phyloP scores from a whole-genome alignment of 1,284 basidiomycete genomes.

The Mycena sp. region DNA sequence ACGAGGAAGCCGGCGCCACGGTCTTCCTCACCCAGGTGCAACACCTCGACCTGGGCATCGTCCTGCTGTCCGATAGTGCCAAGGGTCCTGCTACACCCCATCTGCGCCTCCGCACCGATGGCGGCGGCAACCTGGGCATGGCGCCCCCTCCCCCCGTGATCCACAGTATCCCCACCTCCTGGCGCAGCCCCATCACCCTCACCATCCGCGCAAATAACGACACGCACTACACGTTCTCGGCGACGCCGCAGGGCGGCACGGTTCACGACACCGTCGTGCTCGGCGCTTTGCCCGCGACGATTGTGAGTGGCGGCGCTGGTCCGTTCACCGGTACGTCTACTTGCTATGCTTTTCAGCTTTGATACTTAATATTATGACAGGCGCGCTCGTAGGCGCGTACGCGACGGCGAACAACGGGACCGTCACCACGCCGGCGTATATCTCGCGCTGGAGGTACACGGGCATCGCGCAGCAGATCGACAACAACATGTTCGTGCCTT shows the following conservation, averaged over 20 bases:
- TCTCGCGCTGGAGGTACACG: slow-evolving; percentile 25
- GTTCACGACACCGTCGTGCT: slow-evolving; percentile 11
- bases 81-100: slow-evolving; percentile 18
- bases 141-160: slow-evolving; percentile 28
- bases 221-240: slow-evolving; percentile 32
- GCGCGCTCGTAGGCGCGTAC: slow-evolving; percentile 21
- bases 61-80: slow-evolving; percentile 27
- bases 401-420: slow-evolving; percentile 24
- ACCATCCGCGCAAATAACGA: slow-evolving; percentile 31
- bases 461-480: slow-evolving; percentile 24
- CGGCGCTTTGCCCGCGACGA: slow-evolving; percentile 20
- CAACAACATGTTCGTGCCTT: slow-evolving; percentile 19
- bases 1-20: slow-evolving; percentile 41
- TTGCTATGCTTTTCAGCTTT: slow-evolving; percentile 1
- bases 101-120: slow-evolving; percentile 27
- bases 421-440: slow-evolving; percentile 18
- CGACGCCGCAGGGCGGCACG: slow-evolving; percentile 12
- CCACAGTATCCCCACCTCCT: slow-evolving; percentile 22
- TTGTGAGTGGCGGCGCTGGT: slow-evolving; percentile 22
- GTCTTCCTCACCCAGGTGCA: slow-evolving; percentile 42
- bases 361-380: slow-evolving; percentile 10
- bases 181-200: slow-evolving; percentile 26
- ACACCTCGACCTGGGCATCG: slow-evolving; percentile 42
- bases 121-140: slow-evolving; percentile 20
- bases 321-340: slow-evolving; percentile 19